A percentile compares a stretch with the other conserved stretches of the same genome.
phyloP scores from a whole-genome alignment of 495 filamentous ascomycete genomes.

The Hapsidospora chrysogenum region DNA sequence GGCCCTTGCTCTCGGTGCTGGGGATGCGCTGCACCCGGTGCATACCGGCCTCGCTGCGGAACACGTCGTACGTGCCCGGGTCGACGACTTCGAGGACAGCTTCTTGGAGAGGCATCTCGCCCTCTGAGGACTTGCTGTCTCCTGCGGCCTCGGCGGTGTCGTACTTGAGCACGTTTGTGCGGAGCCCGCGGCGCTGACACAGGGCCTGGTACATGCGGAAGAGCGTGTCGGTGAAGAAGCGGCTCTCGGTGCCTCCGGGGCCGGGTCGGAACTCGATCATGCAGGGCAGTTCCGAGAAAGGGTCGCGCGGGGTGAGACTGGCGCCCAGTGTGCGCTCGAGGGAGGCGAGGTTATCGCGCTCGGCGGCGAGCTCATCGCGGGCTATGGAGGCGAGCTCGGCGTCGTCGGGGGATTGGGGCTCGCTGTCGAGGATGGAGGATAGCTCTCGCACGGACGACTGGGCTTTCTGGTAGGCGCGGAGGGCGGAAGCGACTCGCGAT shows the following conservation, averaged over 20 bases:
- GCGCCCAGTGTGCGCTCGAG: slow-evolving; percentile 50
- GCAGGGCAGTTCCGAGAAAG: slow-evolving; percentile 85
- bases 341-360: slow-evolving; percentile 36
- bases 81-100: slow-evolving; percentile 74
- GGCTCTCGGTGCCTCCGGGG: slow-evolving; percentile 83
- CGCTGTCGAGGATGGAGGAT: slow-evolving; percentile 20
- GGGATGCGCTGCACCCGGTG: slow-evolving; percentile 91
- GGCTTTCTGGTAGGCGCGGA: slow-evolving; percentile 53
- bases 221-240: slow-evolving; percentile 73
- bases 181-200: slow-evolving; percentile 41
- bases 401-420: slow-evolving; percentile 19
- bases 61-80: slow-evolving; percentile 56
- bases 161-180: slow-evolving; percentile 30
- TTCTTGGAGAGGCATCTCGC: slow-evolving; percentile 53
- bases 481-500: slow-evolving; percentile 42
- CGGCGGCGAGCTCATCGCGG: slow-evolving; percentile 53
- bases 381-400: slow-evolving; percentile 47
- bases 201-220: slow-evolving; percentile 79
- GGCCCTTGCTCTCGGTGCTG: slow-evolving; percentile 72
- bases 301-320: slow-evolving; percentile 71
- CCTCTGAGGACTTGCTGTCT: slow-evolving; percentile 32
- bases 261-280: slow-evolving; percentile 85
- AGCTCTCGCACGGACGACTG: slow-evolving; percentile 38
- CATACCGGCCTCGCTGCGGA: slow-evolving; percentile 81
- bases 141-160: slow-evolving; percentile 40